Conservation (phyloP, 2,329 filamentous ascomycete species). For the Thyridium curvatum region DNA sequence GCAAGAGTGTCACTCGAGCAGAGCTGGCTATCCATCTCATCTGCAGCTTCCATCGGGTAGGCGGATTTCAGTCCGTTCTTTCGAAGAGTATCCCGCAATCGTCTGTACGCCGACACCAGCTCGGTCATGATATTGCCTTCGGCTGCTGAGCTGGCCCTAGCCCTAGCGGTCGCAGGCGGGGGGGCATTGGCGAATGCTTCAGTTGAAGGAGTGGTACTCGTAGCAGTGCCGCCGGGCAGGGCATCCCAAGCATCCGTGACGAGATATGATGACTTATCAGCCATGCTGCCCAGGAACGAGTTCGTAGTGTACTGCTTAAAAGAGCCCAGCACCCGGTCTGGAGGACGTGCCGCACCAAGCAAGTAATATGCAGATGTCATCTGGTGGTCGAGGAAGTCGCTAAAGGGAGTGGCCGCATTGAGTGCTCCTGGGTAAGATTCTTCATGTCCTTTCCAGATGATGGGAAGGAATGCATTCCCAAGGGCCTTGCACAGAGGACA, state of each 20-base stretch:
- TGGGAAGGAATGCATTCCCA: constrained; percentile 89
- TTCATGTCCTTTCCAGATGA: constrained; percentile 90
- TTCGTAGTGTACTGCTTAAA: constrained; percentile 31
- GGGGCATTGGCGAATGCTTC: constrained; percentile 33
- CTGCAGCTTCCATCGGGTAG: constrained; percentile 22
- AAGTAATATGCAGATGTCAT: constrained; percentile 38
- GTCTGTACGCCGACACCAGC: constrained; percentile 53
- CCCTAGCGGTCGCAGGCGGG: constrained; percentile 8
- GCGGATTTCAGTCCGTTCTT: constrained; percentile 44
- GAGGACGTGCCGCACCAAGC: constrained; percentile 24
- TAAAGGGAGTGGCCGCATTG: constrained; percentile 50
- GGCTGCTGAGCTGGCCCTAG: neutral
- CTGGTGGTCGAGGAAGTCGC: constrained; percentile 60
- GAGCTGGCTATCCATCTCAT: constrained; percentile 34
- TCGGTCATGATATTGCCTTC: constrained; percentile 37
- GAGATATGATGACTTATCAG: constrained; percentile 27
- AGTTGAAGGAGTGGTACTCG: constrained; percentile 28
- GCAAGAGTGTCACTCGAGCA: constrained; percentile 54
- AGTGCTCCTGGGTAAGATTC: constrained; percentile 75
- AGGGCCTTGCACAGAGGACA: constrained; percentile 95
- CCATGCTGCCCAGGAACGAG: constrained; percentile 31
- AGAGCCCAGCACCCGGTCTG: constrained; percentile 23
- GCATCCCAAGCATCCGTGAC: constrained; percentile 37
- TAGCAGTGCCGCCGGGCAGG: constrained; percentile 21
- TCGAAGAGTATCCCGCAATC: constrained; percentile 51